These are phyloP conservation scores for Betula pendula DNA, from an alignment of 306 rosid genomes.

Conservation along the genomic window DNA sequence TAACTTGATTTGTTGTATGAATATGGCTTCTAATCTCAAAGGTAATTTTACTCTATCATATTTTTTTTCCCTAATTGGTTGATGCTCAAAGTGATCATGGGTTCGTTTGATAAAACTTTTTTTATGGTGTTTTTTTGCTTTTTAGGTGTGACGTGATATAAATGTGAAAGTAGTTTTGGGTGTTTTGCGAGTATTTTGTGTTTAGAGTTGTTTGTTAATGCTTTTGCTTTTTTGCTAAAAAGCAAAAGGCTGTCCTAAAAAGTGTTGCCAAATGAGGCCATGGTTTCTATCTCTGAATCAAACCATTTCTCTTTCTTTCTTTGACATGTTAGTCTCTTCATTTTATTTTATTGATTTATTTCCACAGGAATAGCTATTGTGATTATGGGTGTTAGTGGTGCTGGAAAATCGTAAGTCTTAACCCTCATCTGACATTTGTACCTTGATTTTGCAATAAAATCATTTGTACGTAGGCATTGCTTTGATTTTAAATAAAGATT, in stretches of 20 bases:
- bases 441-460: not conserved
- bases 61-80: not conserved
- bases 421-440: not conserved
- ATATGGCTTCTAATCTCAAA: not conserved
- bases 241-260: too few species aligned
- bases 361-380: slow-evolving; percentile 48
- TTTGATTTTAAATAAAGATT: not conserved
- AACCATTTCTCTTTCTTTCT: not conserved
- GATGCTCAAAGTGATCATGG: not conserved
- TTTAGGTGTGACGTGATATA: too few species aligned
- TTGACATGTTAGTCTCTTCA: not conserved
- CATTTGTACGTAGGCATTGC: not conserved
- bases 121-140: too few species aligned
- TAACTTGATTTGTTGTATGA: not conserved
- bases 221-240: too few species aligned
- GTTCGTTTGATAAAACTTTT: too few species aligned
- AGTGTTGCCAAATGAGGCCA: too few species aligned
- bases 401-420: slow-evolving; percentile 75
- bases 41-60: not conserved
- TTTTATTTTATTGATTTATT: not conserved
- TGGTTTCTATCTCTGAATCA: not conserved
- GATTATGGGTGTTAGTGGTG: slow-evolving; percentile 84
- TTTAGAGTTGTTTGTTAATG: too few species aligned
- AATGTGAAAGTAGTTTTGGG: too few species aligned
- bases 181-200: too few species aligned